phyloP scores from a whole-genome alignment of 176 grass and related monocot species.

The Alopecurus myosuroides region DNA sequence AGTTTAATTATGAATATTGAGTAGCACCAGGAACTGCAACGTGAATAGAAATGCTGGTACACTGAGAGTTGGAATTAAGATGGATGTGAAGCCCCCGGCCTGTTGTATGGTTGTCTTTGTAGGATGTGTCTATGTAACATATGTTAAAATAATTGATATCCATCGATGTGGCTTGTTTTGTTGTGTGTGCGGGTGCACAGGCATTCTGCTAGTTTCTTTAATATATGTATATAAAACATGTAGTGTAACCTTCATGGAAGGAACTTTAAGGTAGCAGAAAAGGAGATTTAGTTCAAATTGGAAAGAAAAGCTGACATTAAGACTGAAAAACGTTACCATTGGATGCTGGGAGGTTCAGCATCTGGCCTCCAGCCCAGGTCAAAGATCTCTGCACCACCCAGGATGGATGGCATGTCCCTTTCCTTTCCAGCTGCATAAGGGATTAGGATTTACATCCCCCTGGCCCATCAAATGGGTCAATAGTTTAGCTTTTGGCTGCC shows the following conservation, averaged over 20 bases:
- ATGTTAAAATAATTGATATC: too few species aligned
- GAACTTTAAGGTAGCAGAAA: not conserved
- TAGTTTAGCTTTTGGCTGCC: not conserved
- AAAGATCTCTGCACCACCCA: constrained; percentile 15
- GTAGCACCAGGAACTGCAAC: too few species aligned
- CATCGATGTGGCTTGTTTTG: too few species aligned
- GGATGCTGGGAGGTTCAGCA: not conserved
- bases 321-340: not conserved
- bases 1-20: too few species aligned
- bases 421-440: not conserved
- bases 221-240: too few species aligned
- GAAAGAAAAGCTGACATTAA: not conserved
- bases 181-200: too few species aligned
- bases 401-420: not conserved
- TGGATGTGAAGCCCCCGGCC: too few species aligned
- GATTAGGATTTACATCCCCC: not conserved
- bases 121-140: too few species aligned
- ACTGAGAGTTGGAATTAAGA: too few species aligned
- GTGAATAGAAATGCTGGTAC: too few species aligned
- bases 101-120: too few species aligned
- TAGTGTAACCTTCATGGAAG: not conserved
- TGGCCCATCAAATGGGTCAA: not conserved
- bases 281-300: not conserved
- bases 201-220: too few species aligned
- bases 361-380: not conserved